Conservation (phyloP, 768 basidiomycete species). For the Mycena rebaudengoi region DNA sequence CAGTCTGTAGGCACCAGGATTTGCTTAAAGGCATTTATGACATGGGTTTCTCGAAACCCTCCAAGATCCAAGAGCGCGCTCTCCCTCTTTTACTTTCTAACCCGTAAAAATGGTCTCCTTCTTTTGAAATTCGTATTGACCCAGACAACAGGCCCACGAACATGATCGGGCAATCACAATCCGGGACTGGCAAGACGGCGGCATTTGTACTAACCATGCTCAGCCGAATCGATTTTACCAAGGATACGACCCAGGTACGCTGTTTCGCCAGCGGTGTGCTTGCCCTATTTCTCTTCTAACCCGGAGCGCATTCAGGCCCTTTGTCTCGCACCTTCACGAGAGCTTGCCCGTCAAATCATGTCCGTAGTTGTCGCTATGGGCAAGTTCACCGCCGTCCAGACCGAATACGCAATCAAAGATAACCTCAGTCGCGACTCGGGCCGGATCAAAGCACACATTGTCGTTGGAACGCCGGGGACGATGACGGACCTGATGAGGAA, state of each 20-base stretch:
- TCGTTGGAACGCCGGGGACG: constrained; percentile 97
- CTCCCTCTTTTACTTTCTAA: constrained; percentile 89
- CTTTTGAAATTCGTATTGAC: background rate
- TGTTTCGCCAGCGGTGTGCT: background rate
- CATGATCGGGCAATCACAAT: constrained; percentile 99
- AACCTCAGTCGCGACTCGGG: constrained; percentile 71
- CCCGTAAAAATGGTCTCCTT: constrained; percentile 65
- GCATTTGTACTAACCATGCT: constrained; percentile 99
- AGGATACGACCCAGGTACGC: constrained; percentile 83
- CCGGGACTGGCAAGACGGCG: constrained; percentile 98
- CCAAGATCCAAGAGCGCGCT: constrained; percentile 98
- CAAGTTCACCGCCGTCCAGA: constrained; percentile 92
- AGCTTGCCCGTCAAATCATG: constrained; percentile 98
- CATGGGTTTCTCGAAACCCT: constrained; percentile 97
- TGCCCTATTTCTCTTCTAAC: background rate
- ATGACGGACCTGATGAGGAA: constrained; percentile 86
- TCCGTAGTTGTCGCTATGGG: constrained; percentile 94
- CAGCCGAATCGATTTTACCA: constrained; percentile 86
- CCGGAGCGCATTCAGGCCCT: constrained; percentile 67
- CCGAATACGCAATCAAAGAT: constrained; percentile 96
- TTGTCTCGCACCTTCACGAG: constrained; percentile 97
- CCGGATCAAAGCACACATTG: constrained; percentile 84
- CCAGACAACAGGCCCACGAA: constrained; percentile 81
- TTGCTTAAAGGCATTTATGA: constrained; percentile 93
- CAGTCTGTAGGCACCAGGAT: constrained; percentile 71